Conservation (phyloP, 805 yeast genomes). For the Candida peoriensis region DNA sequence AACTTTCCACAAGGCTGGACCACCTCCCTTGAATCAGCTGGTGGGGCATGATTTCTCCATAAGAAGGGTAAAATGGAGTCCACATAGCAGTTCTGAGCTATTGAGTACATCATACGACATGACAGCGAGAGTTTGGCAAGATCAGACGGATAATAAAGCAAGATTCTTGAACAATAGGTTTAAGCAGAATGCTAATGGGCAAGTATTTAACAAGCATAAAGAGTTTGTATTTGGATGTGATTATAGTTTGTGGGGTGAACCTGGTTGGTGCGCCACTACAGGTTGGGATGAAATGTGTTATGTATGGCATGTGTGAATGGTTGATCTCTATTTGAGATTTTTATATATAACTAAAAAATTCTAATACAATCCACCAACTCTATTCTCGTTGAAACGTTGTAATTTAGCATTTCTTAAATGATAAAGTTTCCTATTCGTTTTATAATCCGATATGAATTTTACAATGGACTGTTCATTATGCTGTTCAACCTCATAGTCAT, state of each 20-base stretch:
- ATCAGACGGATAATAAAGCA: constrained; percentile 56
- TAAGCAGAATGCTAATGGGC: constrained; percentile 45
- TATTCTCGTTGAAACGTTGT: constrained; percentile 36
- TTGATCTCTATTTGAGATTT: too few relatives aligned
- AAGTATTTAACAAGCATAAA: constrained; percentile 61
- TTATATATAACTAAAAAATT: constrained; percentile 46
- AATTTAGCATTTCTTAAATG: constrained; percentile 43
- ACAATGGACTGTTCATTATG: constrained; percentile 28
- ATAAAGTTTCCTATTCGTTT: constrained; percentile 34
- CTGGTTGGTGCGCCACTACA: constrained; percentile 91
- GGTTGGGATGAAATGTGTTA: constrained; percentile 97
- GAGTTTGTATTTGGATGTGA: constrained; percentile 94
- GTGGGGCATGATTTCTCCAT: constrained; percentile 89
- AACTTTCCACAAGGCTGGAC: constrained; percentile 41
- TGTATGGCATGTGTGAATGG: constrained; percentile 89
- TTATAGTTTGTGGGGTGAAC: constrained; percentile 95
- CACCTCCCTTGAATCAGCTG: constrained; percentile 70
- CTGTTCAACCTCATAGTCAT: constrained; percentile 13
- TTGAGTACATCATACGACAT: constrained; percentile 85
- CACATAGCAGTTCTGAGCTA: constrained; percentile 69
- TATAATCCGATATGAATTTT: constrained; percentile 37
- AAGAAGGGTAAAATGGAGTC: constrained; percentile 80
- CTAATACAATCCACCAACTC: constrained; percentile 18
- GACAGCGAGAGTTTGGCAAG: constrained; percentile 86
- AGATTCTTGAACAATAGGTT: constrained; percentile 41